Base-by-base conservation (phyloP, 2,329 filamentous ascomycete species). In the Colletotrichum endophyticum region DNA sequence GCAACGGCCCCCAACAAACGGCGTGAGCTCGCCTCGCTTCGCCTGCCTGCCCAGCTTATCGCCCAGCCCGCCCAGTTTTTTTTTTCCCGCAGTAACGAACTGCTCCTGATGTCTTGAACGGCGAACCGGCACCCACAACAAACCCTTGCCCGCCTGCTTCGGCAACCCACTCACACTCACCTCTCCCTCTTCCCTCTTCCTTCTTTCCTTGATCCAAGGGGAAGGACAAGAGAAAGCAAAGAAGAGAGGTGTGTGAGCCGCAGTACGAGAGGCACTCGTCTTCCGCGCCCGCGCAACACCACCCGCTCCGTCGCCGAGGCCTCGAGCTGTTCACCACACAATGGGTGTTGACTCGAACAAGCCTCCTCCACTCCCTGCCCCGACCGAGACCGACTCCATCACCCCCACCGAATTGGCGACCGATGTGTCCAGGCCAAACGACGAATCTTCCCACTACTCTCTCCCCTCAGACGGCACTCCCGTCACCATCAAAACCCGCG, bases 401-500 rank as follows among this genome's bases (percentile, higher is more conserved):
- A 89, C 89, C 77, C 92, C 92, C 74, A 92, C 91, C 83, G 92
- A 94, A 81, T 84, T 94, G 77, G 91, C 90, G 74, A 92, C 92
- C 80, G 93, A 95, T 85, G 83, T 94, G 79, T 95, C 94, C 78
- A 90, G 91, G 78, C 89, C 91, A 77, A 93, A 91, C 80, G 91
- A 93, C 84, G 91, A 92, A 84, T 94, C 91, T 81, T 95, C 94
- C 5, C 93, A 93, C 70, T 96, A 95, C 85, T 95, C 94, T 49
- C 91, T 97, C 68, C 95, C 95, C 74, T 94, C 96, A 82, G 95
- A 97, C 91, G 95, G 95, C 83, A 96, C 95, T 70, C 96, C 96
- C 57, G 93, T 99, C 82, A 99, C 95, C 77, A 98, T 99, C 84
- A 93, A 94, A 83, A 98, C 96, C 61, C 92, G 91, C 76, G 89